Evolutionary conservation across 306 rosid genomes (phyloP).

Genomic region (Pyrus bretschneideri): DNA sequence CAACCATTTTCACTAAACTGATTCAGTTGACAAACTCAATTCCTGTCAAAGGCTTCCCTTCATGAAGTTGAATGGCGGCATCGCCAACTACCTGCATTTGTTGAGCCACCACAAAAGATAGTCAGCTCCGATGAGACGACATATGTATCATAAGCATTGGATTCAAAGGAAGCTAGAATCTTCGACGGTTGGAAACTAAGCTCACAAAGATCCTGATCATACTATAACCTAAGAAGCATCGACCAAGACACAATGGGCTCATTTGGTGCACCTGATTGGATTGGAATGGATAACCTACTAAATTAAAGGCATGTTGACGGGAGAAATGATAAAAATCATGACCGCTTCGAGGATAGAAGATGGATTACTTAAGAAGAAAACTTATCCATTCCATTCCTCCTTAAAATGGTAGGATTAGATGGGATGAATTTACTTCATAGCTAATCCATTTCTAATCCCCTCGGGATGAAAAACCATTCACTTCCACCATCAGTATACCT

Average conservation of each 20-base stretch:
- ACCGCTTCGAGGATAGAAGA: not conserved
- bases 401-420: not conserved
- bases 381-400: not conserved
- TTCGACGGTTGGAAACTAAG: not conserved
- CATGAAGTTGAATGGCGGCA: slow-evolving; percentile 67
- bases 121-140: not conserved
- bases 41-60: slow-evolving; percentile 59
- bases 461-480: too few species aligned
- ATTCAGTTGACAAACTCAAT: slow-evolving; percentile 66
- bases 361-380: not conserved
- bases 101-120: not conserved
- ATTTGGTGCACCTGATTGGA: not conserved
- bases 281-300: not conserved
- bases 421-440: not conserved
- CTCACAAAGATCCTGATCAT: not conserved
- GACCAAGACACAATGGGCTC: not conserved
- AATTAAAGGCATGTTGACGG: not conserved
- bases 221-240: not conserved
- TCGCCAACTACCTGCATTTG: slow-evolving; percentile 64
- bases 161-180: not conserved
- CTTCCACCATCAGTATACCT: too few species aligned
- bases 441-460: not conserved
- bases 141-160: not conserved
- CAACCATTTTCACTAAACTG: not conserved
- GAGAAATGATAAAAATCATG: not conserved